These are phyloP conservation scores for Hymenoscyphus occultus DNA, from an alignment of 2,329 filamentous ascomycete species.

Conservation along the genomic window DNA sequence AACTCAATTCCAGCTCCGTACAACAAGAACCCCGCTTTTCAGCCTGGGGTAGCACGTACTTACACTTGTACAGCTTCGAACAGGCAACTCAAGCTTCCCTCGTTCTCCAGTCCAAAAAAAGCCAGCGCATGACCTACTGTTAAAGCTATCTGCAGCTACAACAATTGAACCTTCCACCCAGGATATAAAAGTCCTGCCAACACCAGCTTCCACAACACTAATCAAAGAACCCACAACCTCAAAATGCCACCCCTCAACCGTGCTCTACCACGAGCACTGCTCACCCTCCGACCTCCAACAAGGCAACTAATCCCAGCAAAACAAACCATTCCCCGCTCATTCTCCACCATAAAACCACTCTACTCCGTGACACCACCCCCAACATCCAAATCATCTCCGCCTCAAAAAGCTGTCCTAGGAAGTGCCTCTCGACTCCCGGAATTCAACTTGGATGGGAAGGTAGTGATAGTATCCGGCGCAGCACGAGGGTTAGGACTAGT, in stretches of 20 bases:
- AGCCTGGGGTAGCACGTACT: not conserved
- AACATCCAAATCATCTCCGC: not conserved
- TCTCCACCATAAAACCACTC: not conserved
- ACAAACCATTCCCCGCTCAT: not conserved
- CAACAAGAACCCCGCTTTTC: not conserved
- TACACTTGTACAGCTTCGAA: not conserved
- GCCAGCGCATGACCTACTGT: not conserved
- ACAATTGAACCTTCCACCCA: not conserved
- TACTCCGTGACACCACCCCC: not conserved
- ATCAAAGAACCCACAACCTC: not conserved
- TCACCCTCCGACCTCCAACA: not conserved
- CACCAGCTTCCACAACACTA: too few species aligned
- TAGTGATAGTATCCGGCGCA: conserved; percentile 69
- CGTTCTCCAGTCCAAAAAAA: not conserved
- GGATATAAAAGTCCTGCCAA: not conserved
- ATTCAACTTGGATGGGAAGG: conserved; percentile 65
- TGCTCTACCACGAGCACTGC: not conserved
- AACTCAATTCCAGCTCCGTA: not conserved
- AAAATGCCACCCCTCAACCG: conserved; percentile 1
- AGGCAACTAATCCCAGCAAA: not conserved
- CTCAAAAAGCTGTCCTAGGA: not conserved
- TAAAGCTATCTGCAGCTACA: not conserved
- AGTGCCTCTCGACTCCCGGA: conserved; percentile 42
- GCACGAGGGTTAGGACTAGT: conserved; percentile 71
- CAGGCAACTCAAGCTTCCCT: not conserved